Base-by-base conservation (phyloP, 2,329 filamentous ascomycete genomes). In the Dichotomopilus funicola region DNA sequence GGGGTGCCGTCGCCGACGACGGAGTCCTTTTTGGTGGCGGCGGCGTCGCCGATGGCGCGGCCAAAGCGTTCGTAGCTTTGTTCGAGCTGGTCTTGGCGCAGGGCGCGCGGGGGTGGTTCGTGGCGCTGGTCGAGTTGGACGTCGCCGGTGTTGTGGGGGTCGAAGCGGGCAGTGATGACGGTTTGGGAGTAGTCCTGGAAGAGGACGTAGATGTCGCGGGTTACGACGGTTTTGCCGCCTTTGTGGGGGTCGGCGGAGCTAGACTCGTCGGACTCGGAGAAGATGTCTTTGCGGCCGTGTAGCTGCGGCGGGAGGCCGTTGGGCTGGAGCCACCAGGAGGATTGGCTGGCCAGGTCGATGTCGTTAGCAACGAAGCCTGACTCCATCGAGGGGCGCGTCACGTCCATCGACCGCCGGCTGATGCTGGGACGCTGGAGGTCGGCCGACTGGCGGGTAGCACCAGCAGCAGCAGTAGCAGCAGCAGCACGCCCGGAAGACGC, bases 171-270 rank as follows among this genome's bases (percentile, higher is more conserved):
- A 0, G 86, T 90, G 65, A 99, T 81, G 61, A 95, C 79, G 0
- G 92, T 97, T 69, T 97, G 94, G 13, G 91, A 96, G 71, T 99
- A 99, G 72, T 99, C 94, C 65, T 91, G 86, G 74, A 89, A 99
- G 7, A 99, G 74, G n/a, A 97, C 77, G 64, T 87, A 94, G 43
- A 96, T 79, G 57, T 91, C 85, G 62, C 91, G 91, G 6, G 86
- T 88, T 19, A 95, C 75, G 1, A 79, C 80, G 0, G 83, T 83
- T 68, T 85, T 86, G 33, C 88, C 85, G 34, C 86, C 86, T 11
- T 85, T 55, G 12, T 58, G 62, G 2, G 63, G 81, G 61, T 85
- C 85, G 9, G 81, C 79, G 11, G 86, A 81, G 6, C 80, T 85
- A 1, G 85, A 83, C 67, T 96, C 89, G 61, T 95, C 89, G 27